Evolutionary conservation across 202 grass and related monocot species (phyloP).

Genomic region (Schoenoplectus triqueter): DNA sequence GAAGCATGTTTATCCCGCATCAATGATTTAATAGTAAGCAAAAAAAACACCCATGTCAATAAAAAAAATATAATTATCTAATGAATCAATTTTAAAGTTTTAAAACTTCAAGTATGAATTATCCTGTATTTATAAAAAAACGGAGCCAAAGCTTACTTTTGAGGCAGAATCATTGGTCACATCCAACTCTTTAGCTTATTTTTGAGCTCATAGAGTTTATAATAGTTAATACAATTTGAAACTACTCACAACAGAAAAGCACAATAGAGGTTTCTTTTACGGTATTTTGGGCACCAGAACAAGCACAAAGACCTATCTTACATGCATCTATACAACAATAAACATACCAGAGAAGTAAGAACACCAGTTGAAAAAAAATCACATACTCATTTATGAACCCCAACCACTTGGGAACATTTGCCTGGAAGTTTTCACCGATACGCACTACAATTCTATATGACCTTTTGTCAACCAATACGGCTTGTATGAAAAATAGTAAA

Average conservation of each 20-base stretch:
- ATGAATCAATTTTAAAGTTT: too few relatives aligned
- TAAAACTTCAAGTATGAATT: too few relatives aligned
- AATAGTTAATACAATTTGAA: neutral
- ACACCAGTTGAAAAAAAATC: neutral
- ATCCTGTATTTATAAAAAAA: too few relatives aligned
- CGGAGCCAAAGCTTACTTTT: too few relatives aligned
- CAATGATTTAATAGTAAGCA: too few relatives aligned
- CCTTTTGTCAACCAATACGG: slow-evolving; percentile 64
- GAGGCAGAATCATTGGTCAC: too few relatives aligned
- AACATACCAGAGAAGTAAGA: neutral
- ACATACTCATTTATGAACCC: slow-evolving; percentile 58
- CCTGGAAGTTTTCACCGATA: slow-evolving; percentile 76
- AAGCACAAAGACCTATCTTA: neutral
- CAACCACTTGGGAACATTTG: slow-evolving; percentile 68
- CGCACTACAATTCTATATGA: slow-evolving; percentile 61
- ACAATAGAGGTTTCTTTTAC: neutral
- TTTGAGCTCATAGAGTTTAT: neutral
- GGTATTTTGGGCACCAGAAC: slow-evolving; percentile 1
- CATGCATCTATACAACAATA: slow-evolving; percentile 32
- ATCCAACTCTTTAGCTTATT: too few relatives aligned
- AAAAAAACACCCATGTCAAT: too few relatives aligned
- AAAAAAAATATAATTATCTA: too few relatives aligned
- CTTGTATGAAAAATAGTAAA: slow-evolving; percentile 35
- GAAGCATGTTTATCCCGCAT: too few relatives aligned
- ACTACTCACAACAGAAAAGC: neutral